These are phyloP conservation scores for Lactarius evosmus DNA, from an alignment of 768 basidiomycete species.

Conservation along the genomic window DNA sequence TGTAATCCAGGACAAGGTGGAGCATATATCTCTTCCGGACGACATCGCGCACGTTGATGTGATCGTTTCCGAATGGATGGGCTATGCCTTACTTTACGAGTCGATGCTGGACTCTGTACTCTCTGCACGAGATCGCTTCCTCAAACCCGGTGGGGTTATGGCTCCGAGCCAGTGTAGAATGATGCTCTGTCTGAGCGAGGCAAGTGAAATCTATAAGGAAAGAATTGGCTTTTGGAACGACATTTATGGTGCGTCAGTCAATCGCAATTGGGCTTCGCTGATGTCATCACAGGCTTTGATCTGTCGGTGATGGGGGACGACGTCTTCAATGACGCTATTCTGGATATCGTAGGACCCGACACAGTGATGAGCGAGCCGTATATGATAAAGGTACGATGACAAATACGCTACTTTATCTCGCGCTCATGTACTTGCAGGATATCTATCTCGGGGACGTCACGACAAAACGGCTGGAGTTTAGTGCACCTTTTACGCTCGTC, in stretches of 20 bases:
- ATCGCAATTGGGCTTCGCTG: not conserved
- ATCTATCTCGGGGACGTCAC: conserved; percentile 65
- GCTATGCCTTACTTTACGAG: conserved; percentile 87
- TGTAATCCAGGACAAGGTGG: conserved; percentile 88
- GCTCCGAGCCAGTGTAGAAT: conserved; percentile 88
- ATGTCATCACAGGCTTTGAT: conserved; percentile 67
- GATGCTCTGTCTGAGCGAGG: conserved; percentile 80
- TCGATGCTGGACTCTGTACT: conserved; percentile 97
- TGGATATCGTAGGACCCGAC: conserved; percentile 72
- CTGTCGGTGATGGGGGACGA: conserved; percentile 75
- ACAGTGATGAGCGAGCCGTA: conserved; percentile 61
- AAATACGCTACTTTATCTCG: not conserved
- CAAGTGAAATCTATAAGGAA: conserved; percentile 71
- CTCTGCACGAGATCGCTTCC: conserved; percentile 80
- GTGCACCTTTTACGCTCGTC: conserved; percentile 71
- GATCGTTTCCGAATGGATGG: conserved; percentile 99
- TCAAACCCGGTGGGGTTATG: conserved; percentile 76
- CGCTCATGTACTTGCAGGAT: conserved; percentile 49
- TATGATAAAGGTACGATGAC: conserved; percentile 57
- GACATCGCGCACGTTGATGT: conserved; percentile 79
- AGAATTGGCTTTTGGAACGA: conserved; percentile 86
- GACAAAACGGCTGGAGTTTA: conserved; percentile 73
- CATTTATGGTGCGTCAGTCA: conserved; percentile 68
- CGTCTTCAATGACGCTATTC: conserved; percentile 75
- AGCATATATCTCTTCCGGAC: conserved; percentile 77